A percentile compares a stretch with the other conserved stretches of the same genome.
These are phyloP conservation scores for Diaporthe ampelina DNA, from an alignment of 2,329 filamentous ascomycete species.

Conservation along the genomic window DNA sequence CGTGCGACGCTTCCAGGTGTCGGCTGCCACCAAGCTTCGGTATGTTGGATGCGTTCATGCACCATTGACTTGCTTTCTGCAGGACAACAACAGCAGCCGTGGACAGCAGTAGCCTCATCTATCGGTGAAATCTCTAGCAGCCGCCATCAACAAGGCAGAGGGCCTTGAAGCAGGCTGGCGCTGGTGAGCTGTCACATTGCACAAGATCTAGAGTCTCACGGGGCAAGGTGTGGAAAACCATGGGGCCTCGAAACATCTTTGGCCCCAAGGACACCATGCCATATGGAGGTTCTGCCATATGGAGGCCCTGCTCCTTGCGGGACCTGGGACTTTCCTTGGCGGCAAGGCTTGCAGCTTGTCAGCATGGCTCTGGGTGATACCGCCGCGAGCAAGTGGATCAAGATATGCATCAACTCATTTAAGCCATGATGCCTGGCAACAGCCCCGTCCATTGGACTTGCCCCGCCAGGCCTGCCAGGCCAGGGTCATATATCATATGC, in stretches of 20 bases:
- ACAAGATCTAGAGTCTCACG: constrained; percentile 63
- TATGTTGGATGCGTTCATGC: constrained; percentile 43
- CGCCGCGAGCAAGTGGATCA: constrained; percentile 47
- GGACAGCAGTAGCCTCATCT: constrained; percentile 40
- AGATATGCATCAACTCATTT: constrained; percentile 44
- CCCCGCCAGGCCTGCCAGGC: background rate
- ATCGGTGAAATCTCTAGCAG: constrained; percentile 34
- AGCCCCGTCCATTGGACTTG: constrained; percentile 7
- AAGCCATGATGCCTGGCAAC: constrained; percentile 18
- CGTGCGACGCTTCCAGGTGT: constrained; percentile 35
- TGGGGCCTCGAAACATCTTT: constrained; percentile 49
- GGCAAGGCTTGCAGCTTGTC: constrained; percentile 46
- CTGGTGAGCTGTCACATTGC: constrained; percentile 62
- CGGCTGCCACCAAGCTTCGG: constrained; percentile 33
- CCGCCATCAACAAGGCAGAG: constrained; percentile 36
- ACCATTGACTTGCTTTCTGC: constrained; percentile 43
- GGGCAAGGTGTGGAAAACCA: constrained; percentile 49
- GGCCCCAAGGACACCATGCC: constrained; percentile 45
- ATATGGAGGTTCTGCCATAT: constrained; percentile 37
- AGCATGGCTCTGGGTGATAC: constrained; percentile 48
- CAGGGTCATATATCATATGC: background rate
- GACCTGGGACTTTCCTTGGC: constrained; percentile 43
- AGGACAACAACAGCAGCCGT: constrained; percentile 39
- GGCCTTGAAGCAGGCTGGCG: constrained; percentile 43
- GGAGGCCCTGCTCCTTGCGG: constrained; percentile 25